Base-by-base conservation (phyloP, 1,139 yeast species). In the Sugiyamaella novakii region DNA sequence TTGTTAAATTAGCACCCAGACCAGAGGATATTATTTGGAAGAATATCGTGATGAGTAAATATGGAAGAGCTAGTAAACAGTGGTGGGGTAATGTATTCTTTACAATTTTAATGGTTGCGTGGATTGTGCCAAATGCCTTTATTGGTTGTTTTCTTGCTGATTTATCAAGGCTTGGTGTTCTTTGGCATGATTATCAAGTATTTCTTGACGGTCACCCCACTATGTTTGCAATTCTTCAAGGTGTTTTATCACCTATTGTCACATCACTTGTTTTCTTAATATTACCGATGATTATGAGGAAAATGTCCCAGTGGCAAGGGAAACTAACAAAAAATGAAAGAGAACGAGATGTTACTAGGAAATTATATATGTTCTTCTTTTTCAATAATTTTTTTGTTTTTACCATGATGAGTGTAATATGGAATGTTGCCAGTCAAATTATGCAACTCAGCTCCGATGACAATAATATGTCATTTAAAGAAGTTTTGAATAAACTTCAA, bases 101-200 rank as follows among this genome's bases (percentile, higher is more conserved):
- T 47, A 50, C 59, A 0, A 47, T 53, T 2, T 43, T 71, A 36
- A 52, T 69, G 51, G 35, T 71, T 3, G 56, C 64, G 3, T 71
- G 74, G 74, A 65, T 70, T 21, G 68, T 68, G 2, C 75, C 75
- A 2, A 69, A 68, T 50, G 74, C 75, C 1, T 67, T 71, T 46
- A 66, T 71, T 42, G 74, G 75, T 14, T 69, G 73, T 36, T 71
- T 71, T 46, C 36, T 70, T 21, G 62, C 71, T 5, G 69, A 70
- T 50, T 50, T 69, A 51, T 65, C 66, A 33, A 58, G 71, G 29
- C 59, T 71, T 21, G 75, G 72, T 1, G 60, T 59, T 7, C 56
- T 70, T 3, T 70, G 73, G 71, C 63, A 64, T 2, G 59, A 60
- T 3, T 71, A 71, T 45, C 58, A 61, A 17, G 40, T 36, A 0